phyloP scores from a whole-genome alignment of 805 yeast species.

The Zygoascus flipseniorum region DNA sequence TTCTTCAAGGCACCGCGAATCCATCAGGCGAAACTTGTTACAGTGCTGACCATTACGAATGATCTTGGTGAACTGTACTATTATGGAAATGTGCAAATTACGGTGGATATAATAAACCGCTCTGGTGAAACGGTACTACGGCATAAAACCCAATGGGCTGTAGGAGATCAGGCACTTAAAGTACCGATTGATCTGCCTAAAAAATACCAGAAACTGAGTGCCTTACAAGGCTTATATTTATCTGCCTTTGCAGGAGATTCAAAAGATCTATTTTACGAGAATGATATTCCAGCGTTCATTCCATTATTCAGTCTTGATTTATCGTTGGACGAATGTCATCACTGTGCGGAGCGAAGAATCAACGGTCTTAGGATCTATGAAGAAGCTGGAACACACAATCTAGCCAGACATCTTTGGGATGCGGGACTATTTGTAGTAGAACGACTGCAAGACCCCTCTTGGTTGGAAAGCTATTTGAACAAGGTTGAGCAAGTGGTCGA shows the following conservation, averaged over 20 bases:
- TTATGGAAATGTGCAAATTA: slow-evolving; percentile 24
- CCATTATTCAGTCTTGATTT: slow-evolving; percentile 5
- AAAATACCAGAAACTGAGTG: background rate
- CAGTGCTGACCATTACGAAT: slow-evolving; percentile 26
- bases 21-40: slow-evolving; percentile 1
- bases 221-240: background rate
- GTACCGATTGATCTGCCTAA: background rate
- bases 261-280: slow-evolving; percentile 5
- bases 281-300: slow-evolving; percentile 4
- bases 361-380: slow-evolving; percentile 22
- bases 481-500: slow-evolving; percentile 26
- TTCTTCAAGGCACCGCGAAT: slow-evolving; percentile 27
- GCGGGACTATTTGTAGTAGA: slow-evolving; percentile 24
- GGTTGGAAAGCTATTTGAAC: background rate
- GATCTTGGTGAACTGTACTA: slow-evolving; percentile 36
- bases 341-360: background rate
- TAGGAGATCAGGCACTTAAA: background rate
- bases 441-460: background rate
- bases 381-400: slow-evolving; percentile 31
- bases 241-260: background rate
- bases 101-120: background rate
- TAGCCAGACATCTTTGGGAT: slow-evolving; percentile 39
- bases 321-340: background rate
- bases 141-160: background rate
- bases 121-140: background rate